Evolutionary conservation across 1,284 basidiomycete genomes (phyloP).

Genomic region (Heterobasidion parviporum): DNA sequence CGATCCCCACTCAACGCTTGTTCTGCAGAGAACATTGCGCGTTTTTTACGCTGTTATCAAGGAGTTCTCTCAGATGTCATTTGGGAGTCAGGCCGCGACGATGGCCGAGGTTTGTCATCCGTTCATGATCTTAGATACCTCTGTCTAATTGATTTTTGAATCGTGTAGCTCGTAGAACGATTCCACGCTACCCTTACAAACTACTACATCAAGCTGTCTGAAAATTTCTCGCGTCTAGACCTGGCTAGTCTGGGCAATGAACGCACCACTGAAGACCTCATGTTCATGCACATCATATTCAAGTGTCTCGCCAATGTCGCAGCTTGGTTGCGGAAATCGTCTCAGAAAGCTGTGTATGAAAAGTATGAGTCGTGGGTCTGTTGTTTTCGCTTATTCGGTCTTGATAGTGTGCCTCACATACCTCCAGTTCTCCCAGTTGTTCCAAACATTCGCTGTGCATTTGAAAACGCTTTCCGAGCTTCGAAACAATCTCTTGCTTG

Average conservation of each 20-base stretch:
- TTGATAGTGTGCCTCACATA: not conserved
- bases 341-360: constrained; percentile 1
- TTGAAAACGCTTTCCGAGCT: constrained; percentile 45
- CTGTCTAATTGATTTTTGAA: not conserved
- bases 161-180: constrained; percentile 43
- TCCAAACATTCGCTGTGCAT: constrained; percentile 48
- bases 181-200: constrained; percentile 42
- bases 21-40: constrained; percentile 52
- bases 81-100: constrained; percentile 54
- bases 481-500: constrained; percentile 31
- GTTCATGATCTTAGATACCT: not conserved
- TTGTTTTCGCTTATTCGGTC: constrained; percentile 5
- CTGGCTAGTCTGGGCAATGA: constrained; percentile 26
- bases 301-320: constrained; percentile 63
- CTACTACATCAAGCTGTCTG: constrained; percentile 47
- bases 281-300: constrained; percentile 58
- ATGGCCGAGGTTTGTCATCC: constrained; percentile 43
- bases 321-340: constrained; percentile 50
- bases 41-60: constrained; percentile 58
- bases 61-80: constrained; percentile 60
- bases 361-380: constrained; percentile 46
- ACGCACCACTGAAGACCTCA: constrained; percentile 40
- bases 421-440: constrained; percentile 48
- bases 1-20: constrained; percentile 38
- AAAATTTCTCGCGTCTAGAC: constrained; percentile 28